phyloP scores from a whole-genome alignment of 2,329 filamentous ascomycete species.

The Xylariomycetidae sp. region DNA sequence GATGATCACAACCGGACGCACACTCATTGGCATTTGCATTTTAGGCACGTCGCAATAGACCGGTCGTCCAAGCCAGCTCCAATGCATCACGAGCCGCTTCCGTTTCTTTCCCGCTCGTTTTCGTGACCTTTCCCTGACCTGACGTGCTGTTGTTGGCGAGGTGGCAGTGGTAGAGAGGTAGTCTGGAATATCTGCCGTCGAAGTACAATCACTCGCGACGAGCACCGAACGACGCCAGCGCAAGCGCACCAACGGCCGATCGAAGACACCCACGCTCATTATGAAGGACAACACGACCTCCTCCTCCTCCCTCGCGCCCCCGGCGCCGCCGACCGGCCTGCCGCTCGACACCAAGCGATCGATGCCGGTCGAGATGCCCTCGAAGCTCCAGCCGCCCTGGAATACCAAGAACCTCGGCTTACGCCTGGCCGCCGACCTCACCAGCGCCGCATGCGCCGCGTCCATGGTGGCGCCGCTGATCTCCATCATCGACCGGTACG shows the following conservation, averaged over 20 bases:
- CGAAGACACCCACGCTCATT: background rate
- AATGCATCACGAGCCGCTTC: slow-evolving; percentile 8
- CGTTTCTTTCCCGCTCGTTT: slow-evolving; percentile 3
- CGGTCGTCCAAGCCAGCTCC: no score
- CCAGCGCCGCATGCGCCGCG: slow-evolving; percentile 66
- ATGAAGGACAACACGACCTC: slow-evolving; percentile 14
- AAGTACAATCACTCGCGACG: no score
- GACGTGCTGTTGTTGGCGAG: background rate
- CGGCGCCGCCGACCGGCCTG: slow-evolving; percentile 3
- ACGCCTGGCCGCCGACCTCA: slow-evolving; percentile 61
- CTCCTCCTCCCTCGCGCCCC: slow-evolving; percentile 8
- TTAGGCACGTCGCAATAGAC: no score
- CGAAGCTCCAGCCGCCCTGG: slow-evolving; percentile 41
- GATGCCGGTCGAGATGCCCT: slow-evolving; percentile 12
- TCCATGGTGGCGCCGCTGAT: slow-evolving; percentile 77
- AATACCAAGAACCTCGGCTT: slow-evolving; percentile 68
- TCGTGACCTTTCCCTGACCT: background rate
- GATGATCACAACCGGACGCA: no score
- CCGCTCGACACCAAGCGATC: slow-evolving; percentile 8
- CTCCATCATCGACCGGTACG: slow-evolving; percentile 77
- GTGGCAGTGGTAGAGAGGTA: background rate
- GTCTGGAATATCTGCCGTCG: background rate
- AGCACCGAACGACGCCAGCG: no score
- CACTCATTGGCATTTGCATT: no score
- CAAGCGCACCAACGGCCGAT: no score